phyloP scores from a whole-genome alignment of 1,284 basidiomycete genomes.

The Coniferiporia sulphurascens region DNA sequence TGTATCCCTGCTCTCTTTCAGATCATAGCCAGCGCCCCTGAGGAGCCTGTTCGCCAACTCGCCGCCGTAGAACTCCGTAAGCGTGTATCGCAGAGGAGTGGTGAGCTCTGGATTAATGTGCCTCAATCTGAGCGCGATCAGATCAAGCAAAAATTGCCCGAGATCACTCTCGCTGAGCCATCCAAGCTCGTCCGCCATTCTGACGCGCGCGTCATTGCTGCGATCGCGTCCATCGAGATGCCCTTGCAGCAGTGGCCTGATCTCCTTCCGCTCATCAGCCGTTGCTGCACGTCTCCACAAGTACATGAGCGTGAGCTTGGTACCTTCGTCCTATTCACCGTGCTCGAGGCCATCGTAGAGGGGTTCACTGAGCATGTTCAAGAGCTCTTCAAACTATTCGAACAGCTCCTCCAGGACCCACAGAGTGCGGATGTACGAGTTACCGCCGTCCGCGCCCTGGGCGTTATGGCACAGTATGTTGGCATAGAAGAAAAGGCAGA shows the following conservation, averaged over 20 bases:
- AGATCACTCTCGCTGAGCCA: slow-evolving; percentile 75
- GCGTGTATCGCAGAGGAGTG: slow-evolving; percentile 78
- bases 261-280: slow-evolving; percentile 85
- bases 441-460: slow-evolving; percentile 86
- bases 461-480: slow-evolving; percentile 92
- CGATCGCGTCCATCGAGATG: slow-evolving; percentile 90
- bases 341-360: slow-evolving; percentile 90
- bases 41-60: slow-evolving; percentile 83
- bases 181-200: slow-evolving; percentile 85
- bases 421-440: slow-evolving; percentile 90
- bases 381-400: slow-evolving; percentile 82
- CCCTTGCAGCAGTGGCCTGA: slow-evolving; percentile 80
- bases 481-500: slow-evolving; percentile 85
- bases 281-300: slow-evolving; percentile 67
- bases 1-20: slow-evolving; percentile 91
- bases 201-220: slow-evolving; percentile 88
- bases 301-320: slow-evolving; percentile 86
- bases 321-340: slow-evolving; percentile 86
- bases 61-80: slow-evolving; percentile 98
- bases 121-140: slow-evolving; percentile 68
- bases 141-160: slow-evolving; percentile 84
- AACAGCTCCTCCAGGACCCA: slow-evolving; percentile 75
- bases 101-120: slow-evolving; percentile 81
- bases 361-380: slow-evolving; percentile 77
- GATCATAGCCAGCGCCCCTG: slow-evolving; percentile 82